These are phyloP conservation scores for Mediolabrus comicus DNA, from an alignment of 108 stramenopile species.

Conservation along the genomic window DNA sequence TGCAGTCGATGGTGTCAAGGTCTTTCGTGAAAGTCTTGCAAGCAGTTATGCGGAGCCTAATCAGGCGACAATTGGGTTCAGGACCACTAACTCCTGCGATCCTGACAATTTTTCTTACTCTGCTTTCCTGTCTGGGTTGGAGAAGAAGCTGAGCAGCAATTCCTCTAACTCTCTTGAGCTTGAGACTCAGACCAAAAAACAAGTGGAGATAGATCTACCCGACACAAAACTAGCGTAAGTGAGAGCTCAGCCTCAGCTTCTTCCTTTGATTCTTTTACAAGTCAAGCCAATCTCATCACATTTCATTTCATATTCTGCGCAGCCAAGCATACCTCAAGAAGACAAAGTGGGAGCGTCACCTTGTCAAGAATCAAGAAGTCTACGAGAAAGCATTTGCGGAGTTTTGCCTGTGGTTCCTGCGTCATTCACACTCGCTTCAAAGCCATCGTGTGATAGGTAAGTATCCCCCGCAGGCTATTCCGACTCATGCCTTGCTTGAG, in stretches of 20 bases:
- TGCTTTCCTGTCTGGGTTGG: neutral
- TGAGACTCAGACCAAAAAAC: neutral
- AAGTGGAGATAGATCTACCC: neutral
- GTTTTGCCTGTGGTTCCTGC: neutral
- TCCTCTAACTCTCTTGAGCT: neutral
- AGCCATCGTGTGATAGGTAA: neutral
- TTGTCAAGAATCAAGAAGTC: neutral
- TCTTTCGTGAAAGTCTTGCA: neutral
- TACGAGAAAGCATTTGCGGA: constrained; percentile 1
- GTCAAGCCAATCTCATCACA: neutral
- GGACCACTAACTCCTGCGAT: neutral
- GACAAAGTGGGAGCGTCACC: neutral
- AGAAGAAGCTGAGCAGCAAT: neutral
- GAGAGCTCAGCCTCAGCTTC: neutral
- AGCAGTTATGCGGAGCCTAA: neutral
- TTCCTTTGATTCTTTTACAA: too few relatives aligned
- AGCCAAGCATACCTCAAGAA: neutral
- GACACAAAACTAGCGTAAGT: constrained; percentile 1
- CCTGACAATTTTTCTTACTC: neutral
- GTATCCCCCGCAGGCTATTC: neutral
- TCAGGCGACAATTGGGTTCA: neutral
- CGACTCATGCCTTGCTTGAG: neutral
- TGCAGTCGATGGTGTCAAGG: neutral
- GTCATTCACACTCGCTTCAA: neutral
- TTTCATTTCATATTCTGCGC: neutral